Conservation (phyloP, 2,329 filamentous ascomycete species). For the Neonectria hederae region DNA sequence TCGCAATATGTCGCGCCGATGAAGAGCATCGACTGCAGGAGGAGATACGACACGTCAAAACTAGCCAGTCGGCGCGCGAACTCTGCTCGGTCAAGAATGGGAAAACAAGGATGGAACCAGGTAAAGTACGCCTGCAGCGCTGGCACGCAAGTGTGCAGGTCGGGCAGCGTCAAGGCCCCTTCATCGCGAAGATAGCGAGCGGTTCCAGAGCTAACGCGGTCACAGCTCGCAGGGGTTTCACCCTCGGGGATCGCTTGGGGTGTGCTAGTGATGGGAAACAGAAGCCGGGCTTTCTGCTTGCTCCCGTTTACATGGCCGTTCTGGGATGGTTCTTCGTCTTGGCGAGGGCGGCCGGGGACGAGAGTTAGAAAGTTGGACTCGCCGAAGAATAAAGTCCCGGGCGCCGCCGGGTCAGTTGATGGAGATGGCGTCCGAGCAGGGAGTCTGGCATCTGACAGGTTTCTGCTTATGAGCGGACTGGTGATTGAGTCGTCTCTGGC, state of each 20-base stretch:
- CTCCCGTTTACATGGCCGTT: conserved; percentile 8
- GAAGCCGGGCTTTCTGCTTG: conserved; percentile 39
- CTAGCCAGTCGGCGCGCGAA: conserved; percentile 52
- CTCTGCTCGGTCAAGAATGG: conserved; percentile 59
- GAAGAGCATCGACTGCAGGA: conserved; percentile 64
- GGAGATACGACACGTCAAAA: conserved; percentile 56
- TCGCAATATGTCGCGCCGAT: conserved; percentile 64
- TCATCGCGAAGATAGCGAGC: conserved; percentile 60
- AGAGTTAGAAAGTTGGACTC: conserved; percentile 53
- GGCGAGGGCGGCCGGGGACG: conserved; percentile 37
- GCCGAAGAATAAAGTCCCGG: conserved; percentile 49
- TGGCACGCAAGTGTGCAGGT: conserved; percentile 51
- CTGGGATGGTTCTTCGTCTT: conserved; percentile 7
- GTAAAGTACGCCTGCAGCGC: conserved; percentile 62
- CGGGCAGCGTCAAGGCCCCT: conserved; percentile 56
- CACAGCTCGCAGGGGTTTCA: conserved; percentile 36
- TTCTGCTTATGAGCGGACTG: conserved; percentile 1
- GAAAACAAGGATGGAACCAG: conserved; percentile 67
- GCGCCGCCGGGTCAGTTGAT: conserved; percentile 31
- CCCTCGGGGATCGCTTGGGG: conserved; percentile 34
- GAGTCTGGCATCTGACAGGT: conserved; percentile 8
- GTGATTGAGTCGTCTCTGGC: background rate
- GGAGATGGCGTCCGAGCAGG: conserved; percentile 28
- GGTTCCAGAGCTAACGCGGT: conserved; percentile 56
- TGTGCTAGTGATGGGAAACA: conserved; percentile 44